A percentile compares a stretch with the other conserved stretches of the same genome.
phyloP scores from a whole-genome alignment of 176 grass and related monocot species.

The Dendrocalamus sinicus region DNA sequence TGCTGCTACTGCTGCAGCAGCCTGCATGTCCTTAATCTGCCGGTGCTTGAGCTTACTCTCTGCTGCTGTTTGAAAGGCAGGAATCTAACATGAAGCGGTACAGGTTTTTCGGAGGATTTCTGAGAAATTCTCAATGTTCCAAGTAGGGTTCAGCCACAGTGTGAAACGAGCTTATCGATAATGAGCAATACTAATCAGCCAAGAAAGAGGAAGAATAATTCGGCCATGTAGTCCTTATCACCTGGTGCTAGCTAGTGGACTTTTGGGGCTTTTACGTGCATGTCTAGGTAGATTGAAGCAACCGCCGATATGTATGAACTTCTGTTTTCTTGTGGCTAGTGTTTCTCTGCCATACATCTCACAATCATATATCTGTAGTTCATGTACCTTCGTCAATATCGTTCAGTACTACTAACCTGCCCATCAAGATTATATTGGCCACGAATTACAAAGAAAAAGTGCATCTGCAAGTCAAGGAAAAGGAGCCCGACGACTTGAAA shows the following conservation, averaged over 20 bases:
- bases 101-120: neutral
- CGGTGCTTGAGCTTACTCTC: too few relatives aligned
- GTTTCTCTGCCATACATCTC: slow-evolving; percentile 8
- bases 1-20: too few relatives aligned
- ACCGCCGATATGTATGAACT: neutral
- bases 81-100: neutral
- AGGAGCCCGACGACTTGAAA: slow-evolving; percentile 19
- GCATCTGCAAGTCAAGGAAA: slow-evolving; percentile 35
- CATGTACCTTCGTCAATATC: neutral
- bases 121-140: neutral
- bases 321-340: neutral
- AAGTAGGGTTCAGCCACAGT: neutral
- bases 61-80: too few relatives aligned
- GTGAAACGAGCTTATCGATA: neutral
- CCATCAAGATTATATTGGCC: neutral
- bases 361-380: neutral
- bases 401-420: neutral
- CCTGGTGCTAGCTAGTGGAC: slow-evolving; percentile 12
- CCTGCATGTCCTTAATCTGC: too few relatives aligned
- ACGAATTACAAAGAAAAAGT: slow-evolving; percentile 2
- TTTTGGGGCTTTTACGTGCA: neutral
- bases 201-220: neutral
- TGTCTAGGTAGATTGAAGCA: neutral
- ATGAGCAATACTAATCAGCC: neutral
- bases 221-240: neutral